These are phyloP conservation scores for Neophaeococcomyces mojaviensis DNA, from an alignment of 2,329 filamentous ascomycete species.

Conservation along the genomic window DNA sequence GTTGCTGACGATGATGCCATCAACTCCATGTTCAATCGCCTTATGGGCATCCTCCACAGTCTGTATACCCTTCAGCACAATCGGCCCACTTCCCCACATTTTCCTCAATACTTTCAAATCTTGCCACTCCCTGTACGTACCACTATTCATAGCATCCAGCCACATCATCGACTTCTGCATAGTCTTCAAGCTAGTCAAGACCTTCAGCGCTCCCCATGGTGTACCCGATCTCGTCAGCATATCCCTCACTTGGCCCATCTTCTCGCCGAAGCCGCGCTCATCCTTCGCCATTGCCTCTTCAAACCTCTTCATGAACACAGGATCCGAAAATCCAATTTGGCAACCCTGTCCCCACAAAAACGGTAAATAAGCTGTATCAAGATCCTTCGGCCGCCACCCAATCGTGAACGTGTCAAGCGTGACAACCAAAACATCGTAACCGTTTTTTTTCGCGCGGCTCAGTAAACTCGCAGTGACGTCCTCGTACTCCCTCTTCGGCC, in stretches of 20 bases:
- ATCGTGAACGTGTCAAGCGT: constrained; percentile 65
- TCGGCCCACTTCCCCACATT: constrained; percentile 52
- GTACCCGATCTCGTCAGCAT: constrained; percentile 19
- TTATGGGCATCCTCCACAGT: constrained; percentile 42
- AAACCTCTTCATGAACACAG: constrained; percentile 53
- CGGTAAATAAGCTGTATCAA: constrained; percentile 49
- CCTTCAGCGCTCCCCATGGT: constrained; percentile 18
- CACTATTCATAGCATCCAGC: constrained; percentile 46
- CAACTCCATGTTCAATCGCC: constrained; percentile 38
- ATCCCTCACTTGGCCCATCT: constrained; percentile 17
- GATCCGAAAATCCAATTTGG: constrained; percentile 57
- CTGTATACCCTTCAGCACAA: constrained; percentile 56
- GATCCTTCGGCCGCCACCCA: constrained; percentile 59
- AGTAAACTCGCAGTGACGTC: constrained; percentile 59
- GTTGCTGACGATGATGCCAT: constrained; percentile 47
- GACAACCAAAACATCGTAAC: constrained; percentile 60
- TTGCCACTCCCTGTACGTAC: constrained; percentile 50
- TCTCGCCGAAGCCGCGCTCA: constrained; percentile 32
- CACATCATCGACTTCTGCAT: constrained; percentile 31
- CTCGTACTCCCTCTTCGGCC: constrained; percentile 51
- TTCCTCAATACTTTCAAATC: constrained; percentile 49
- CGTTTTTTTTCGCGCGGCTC: constrained; percentile 49
- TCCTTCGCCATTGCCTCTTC: constrained; percentile 42
- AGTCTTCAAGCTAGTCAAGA: constrained; percentile 16
- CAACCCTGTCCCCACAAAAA: constrained; percentile 42